Base-by-base conservation (phyloP, 129 eudicot species). In the Deinandra increscens region DNA sequence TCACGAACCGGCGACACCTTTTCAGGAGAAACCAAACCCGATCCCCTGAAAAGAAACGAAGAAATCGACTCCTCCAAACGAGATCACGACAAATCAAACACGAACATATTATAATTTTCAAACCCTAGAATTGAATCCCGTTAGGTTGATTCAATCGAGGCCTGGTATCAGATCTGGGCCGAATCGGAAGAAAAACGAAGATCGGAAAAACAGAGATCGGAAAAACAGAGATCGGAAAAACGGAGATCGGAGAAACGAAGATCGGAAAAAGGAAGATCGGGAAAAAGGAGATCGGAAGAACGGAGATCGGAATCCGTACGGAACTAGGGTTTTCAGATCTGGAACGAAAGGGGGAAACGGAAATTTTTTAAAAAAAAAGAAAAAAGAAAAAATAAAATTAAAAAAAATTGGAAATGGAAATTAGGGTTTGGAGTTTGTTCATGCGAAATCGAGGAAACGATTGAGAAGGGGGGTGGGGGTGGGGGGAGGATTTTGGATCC, bases 351-450 rank as follows among this genome's bases (percentile, higher is more conserved):
- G 14, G 26, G 45, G 29, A 60, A 12, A 46, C 1, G 49, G 5
- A 51, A 64, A 43, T 38, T 18, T 13, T n/a, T n/a, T n/a, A n/a
- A n/a, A n/a, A n/a, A n/a, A n/a, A n/a, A n/a, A n/a, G n/a, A 65
- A 43, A 41, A 29, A 20, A 31, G 31, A 64, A 62, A 44, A 62
- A 5, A 6, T 51, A 26, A 50, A 75, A 60, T 31, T 12, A 20
- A 41, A 36, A 10, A 9, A 34, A 51, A 58, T 18, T 31, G 20
- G 14, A 36, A 23, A 7, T 58, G 51, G 42, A 58, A 59, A 68
- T 67, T 80, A 78, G 83, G 88, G 84, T 80, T 84, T 72, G 26
- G 69, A 44, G 63, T n/a, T n/a, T n/a, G n/a, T n/a, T n/a, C n/a
- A n/a, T n/a, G n/a, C n/a, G n/a, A n/a, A n/a, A n/a, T n/a, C n/a